Evolutionary conservation across 345 rosid genomes (phyloP), one percentile per base, ranked within the genome.

Genomic region (Populus simonii): DNA sequence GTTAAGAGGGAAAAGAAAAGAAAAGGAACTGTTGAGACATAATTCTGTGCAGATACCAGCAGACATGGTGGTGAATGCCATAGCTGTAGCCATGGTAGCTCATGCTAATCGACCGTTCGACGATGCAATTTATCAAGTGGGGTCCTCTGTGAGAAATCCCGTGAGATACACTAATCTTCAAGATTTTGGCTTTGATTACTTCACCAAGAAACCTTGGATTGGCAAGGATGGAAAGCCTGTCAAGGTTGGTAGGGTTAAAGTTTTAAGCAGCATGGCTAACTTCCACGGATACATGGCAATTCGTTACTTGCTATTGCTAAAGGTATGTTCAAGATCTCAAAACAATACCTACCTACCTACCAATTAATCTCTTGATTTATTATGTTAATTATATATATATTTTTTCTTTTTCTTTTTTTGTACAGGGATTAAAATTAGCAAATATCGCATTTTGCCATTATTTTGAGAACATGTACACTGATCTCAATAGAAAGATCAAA

Each of bases 151-250:
- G 1, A 85, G 85, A 72, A 89, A 91, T 69, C 93, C 96, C 0
- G 0, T 92, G 13, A 86, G 10, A 74, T 87, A 87, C 80, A 0
- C 1, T 1, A 41, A 80, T 25, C 83, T 95, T 68, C 88, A 86
- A 39, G 85, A 90, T 45, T 74, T 69, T 45, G 93, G 83, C 1
- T 74, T 80, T 29, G 43, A 15, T 0, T 90, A 91, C 87, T 96
- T 96, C 82, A 77, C 86, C 7, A 77, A 75, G 47, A 92, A 89
- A 38, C 98, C 99, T 9, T 93, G 97, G 98, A 84, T 86, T 53
- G 84, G 89, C 70, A 93, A 96, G 62, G 92, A 93, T 18, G 99
- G 99, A 2, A 92, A 90, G 74, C 85, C 88, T 1, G 88, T 96
- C 8, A 84, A 8, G 4, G 94, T 92, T 29, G 81, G 81, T 33